Conservation (phyloP, 352 stramenopile species). For the Globisporangium sylvaticum region DNA sequence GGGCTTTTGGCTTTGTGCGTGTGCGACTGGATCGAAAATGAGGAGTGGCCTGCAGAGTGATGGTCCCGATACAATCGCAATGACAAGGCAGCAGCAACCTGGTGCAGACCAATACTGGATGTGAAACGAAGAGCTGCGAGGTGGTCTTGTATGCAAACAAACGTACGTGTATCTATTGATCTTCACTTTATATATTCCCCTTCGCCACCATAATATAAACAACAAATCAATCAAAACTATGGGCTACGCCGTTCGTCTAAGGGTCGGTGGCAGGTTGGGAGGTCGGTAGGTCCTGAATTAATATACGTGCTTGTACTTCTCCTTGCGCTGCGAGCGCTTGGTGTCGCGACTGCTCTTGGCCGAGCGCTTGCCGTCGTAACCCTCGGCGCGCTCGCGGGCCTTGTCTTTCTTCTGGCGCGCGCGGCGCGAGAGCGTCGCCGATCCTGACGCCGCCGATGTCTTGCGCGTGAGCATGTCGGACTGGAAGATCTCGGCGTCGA, state of each 20-base stretch:
- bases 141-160: not conserved
- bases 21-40: not conserved
- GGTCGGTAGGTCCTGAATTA: not conserved
- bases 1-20: not conserved
- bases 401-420: conserved; percentile 48
- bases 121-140: not conserved
- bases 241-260: not conserved
- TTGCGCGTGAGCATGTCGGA: conserved; percentile 25
- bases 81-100: not conserved
- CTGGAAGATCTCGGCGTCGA: conserved; percentile 49
- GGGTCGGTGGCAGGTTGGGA: not conserved
- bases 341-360: conserved; percentile 28
- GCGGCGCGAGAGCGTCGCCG: conserved; percentile 28
- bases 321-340: conserved; percentile 49
- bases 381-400: conserved; percentile 22
- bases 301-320: conserved; percentile 66
- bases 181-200: not conserved
- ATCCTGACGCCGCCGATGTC: conserved; percentile 14
- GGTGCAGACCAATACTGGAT: not conserved
- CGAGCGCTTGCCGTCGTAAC: conserved; percentile 21
- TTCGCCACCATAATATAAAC: not conserved
- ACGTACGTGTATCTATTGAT: not conserved
- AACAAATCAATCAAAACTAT: not conserved
- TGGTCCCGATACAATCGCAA: not conserved
- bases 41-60: not conserved